Evolutionary conservation across 345 rosid genomes (phyloP).

Genomic region (Eucalyptus leucophloia): DNA sequence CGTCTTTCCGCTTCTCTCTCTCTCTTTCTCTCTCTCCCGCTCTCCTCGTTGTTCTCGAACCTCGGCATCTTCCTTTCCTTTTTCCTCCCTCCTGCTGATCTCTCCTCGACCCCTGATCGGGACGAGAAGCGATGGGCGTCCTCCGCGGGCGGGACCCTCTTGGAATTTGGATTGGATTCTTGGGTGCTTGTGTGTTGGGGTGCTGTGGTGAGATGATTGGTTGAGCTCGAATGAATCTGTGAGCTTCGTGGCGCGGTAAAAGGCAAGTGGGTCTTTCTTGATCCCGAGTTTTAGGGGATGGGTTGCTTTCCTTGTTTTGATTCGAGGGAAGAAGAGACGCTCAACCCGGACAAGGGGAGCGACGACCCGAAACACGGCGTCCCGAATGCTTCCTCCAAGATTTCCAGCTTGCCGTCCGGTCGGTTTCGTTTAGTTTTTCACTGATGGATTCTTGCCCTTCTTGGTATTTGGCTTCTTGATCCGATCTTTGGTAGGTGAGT

Average conservation of each 20-base stretch:
- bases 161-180: not conserved
- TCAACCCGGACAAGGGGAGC: slow-evolving; percentile 42
- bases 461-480: slow-evolving; percentile 1
- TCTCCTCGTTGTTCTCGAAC: not conserved
- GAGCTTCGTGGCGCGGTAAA: not conserved
- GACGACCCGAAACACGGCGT: slow-evolving; percentile 36
- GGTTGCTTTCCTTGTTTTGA: slow-evolving; percentile 88
- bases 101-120: not conserved
- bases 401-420: slow-evolving; percentile 71
- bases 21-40: not conserved
- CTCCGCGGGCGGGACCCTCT: not conserved
- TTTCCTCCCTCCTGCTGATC: not conserved
- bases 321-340: slow-evolving; percentile 67
- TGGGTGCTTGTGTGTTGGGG: not conserved
- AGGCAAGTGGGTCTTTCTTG: not conserved
- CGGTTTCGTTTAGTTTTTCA: not conserved
- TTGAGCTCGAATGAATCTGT: not conserved
- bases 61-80: not conserved
- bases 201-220: not conserved
- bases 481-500: slow-evolving; percentile 9
- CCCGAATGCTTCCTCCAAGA: slow-evolving; percentile 35
- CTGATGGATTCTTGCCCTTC: not conserved
- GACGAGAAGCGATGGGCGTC: not conserved
- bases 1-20: not conserved
- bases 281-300: slow-evolving; percentile 20